Conservation (phyloP, 257 asterid genomes). For the Paraleonurus japonicus region DNA sequence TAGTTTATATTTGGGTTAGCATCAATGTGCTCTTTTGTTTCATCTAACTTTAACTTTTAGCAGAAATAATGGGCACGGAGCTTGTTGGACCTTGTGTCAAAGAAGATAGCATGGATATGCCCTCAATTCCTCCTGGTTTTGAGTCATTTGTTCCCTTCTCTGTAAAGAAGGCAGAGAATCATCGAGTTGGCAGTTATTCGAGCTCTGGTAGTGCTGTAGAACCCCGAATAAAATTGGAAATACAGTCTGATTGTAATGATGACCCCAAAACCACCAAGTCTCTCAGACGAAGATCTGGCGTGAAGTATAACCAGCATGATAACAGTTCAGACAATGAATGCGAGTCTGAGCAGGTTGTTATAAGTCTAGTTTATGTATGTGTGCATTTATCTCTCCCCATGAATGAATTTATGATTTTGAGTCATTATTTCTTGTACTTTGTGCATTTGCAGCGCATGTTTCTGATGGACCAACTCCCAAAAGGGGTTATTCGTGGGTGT, state of each 20-base stretch:
- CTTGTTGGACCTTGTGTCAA: conserved; percentile 65
- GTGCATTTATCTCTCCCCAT: conserved; percentile 5
- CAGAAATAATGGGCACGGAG: conserved; percentile 72
- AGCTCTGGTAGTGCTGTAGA: conserved; percentile 40
- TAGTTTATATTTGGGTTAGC: not conserved
- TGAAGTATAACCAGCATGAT: conserved; percentile 51
- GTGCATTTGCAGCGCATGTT: conserved; percentile 40
- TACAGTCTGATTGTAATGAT: conserved; percentile 37
- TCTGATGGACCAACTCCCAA: conserved; percentile 52
- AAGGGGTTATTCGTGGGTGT: conserved; percentile 91
- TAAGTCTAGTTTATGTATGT: conserved; percentile 1
- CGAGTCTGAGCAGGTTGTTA: conserved; percentile 62
- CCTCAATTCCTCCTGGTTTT: conserved; percentile 91
- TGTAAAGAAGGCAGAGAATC: conserved; percentile 51
- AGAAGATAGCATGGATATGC: conserved; percentile 71
- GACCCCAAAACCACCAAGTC: conserved; percentile 45
- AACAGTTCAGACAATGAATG: conserved; percentile 69
- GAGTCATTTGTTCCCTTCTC: conserved; percentile 78
- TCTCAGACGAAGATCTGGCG: conserved; percentile 52
- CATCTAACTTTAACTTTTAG: conserved; percentile 19
- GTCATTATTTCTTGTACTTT: conserved; percentile 16
- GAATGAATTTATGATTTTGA: conserved; percentile 10
- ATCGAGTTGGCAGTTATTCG: conserved; percentile 35
- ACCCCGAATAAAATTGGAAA: conserved; percentile 39
- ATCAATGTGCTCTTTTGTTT: not conserved